phyloP scores from a whole-genome alignment of 1,284 basidiomycete genomes.

The Tilletiaria anomala region DNA sequence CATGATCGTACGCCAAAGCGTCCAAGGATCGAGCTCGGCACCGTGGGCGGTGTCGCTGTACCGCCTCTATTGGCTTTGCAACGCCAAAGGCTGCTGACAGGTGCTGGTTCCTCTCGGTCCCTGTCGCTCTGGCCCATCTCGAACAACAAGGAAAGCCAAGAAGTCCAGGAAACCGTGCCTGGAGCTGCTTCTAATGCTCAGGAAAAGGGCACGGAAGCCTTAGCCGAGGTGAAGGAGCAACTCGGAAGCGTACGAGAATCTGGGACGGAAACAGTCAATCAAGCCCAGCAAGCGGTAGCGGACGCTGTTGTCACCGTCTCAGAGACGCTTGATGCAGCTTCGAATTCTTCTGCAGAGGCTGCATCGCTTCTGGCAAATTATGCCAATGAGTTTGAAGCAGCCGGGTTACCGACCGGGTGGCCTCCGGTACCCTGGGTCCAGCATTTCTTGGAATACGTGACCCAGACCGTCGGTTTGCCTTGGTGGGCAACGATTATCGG shows the following conservation, averaged over 20 bases:
- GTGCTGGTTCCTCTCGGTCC: too few relatives aligned
- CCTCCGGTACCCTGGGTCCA: constrained; percentile 53
- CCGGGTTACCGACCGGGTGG: constrained; percentile 1
- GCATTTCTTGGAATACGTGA: constrained; percentile 54
- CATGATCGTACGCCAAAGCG: too few relatives aligned
- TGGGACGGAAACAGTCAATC: background rate
- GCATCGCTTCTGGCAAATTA: background rate
- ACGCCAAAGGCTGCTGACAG: too few relatives aligned
- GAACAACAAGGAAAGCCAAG: background rate
- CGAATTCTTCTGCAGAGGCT: too few relatives aligned
- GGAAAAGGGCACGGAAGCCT: background rate
- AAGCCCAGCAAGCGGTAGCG: background rate
- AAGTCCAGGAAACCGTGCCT: background rate
- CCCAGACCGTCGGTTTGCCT: constrained; percentile 51
- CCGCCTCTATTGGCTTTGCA: too few relatives aligned
- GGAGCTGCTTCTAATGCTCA: background rate
- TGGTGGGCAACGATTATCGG: constrained; percentile 50
- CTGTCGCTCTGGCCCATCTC: background rate
- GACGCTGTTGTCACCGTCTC: background rate
- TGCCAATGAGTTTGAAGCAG: background rate
- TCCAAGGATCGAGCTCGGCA: too few relatives aligned
- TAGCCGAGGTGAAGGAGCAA: background rate
- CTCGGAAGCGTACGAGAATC: background rate
- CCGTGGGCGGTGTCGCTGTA: too few relatives aligned
- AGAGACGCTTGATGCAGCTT: too few relatives aligned